Percentiles rank a stretch among this genome's conserved stretches.
These are phyloP conservation scores for Cutaneotrichosporon mucoides DNA, from an alignment of 1,284 basidiomycete genomes.

Conservation along the genomic window DNA sequence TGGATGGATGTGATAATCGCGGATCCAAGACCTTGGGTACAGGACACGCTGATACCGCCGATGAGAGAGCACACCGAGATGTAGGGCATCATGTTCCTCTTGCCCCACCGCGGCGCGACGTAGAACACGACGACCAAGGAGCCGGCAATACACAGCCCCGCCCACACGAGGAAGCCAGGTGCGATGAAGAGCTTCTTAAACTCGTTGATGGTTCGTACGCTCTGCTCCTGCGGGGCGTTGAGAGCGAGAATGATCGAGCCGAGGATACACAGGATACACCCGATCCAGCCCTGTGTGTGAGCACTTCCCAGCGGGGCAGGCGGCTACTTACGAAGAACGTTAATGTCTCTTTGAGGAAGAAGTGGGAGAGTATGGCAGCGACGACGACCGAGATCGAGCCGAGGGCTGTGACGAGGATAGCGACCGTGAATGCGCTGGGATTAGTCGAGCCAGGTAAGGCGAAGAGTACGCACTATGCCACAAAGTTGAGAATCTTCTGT, in stretches of 20 bases:
- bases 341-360: slow-evolving; percentile 88
- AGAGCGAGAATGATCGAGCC: slow-evolving; percentile 61
- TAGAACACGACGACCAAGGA: slow-evolving; percentile 40
- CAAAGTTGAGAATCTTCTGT: slow-evolving; percentile 47
- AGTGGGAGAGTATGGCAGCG: slow-evolving; percentile 85
- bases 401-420: slow-evolving; percentile 59
- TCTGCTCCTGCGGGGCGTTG: slow-evolving; percentile 74
- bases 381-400: slow-evolving; percentile 95
- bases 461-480: slow-evolving; percentile 43
- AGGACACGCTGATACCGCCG: slow-evolving; percentile 92
- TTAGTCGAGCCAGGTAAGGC: background rate
- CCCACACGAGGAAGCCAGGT: slow-evolving; percentile 80
- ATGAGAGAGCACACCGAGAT: slow-evolving; percentile 92
- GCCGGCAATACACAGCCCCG: slow-evolving; percentile 31
- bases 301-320: background rate
- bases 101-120: slow-evolving; percentile 64
- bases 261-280: slow-evolving; percentile 80
- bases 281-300: slow-evolving; percentile 69
- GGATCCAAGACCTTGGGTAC: slow-evolving; percentile 87
- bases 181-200: slow-evolving; percentile 82
- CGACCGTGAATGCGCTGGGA: slow-evolving; percentile 40
- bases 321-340: slow-evolving; percentile 42
- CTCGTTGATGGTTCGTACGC: slow-evolving; percentile 70
- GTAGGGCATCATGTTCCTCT: slow-evolving; percentile 93
- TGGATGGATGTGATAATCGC: slow-evolving; percentile 79